Evolutionary conservation across 352 stramenopile genomes (phyloP).

Genomic region (Plasmopara muralis): DNA sequence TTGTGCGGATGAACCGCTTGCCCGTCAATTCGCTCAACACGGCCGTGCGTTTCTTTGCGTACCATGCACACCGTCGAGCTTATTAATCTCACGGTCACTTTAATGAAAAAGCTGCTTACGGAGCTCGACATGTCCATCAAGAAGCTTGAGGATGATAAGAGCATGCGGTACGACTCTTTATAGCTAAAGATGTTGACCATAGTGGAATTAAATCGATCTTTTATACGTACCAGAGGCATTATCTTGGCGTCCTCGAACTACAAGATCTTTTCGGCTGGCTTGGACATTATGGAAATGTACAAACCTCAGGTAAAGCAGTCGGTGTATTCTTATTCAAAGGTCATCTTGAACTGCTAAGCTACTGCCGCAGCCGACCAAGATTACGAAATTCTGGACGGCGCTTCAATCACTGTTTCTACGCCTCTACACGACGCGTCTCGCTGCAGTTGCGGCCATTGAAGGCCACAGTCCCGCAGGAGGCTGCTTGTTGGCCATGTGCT

Average conservation of each 20-base stretch:
- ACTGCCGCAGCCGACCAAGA: slow-evolving; percentile 29
- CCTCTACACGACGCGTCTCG: slow-evolving; percentile 88
- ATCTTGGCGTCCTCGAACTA: slow-evolving; percentile 73
- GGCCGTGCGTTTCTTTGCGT: slow-evolving; percentile 22
- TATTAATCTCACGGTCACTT: background rate
- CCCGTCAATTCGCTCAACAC: slow-evolving; percentile 81
- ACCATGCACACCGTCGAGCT: no score
- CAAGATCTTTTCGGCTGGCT: slow-evolving; percentile 86
- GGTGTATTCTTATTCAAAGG: background rate
- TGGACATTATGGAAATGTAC: slow-evolving; percentile 92
- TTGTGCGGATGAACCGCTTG: slow-evolving; percentile 73
- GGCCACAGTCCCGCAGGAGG: slow-evolving; percentile 90
- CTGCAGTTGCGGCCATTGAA: slow-evolving; percentile 86
- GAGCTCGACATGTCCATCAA: slow-evolving; percentile 65
- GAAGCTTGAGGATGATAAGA: slow-evolving; percentile 69
- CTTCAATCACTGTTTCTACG: slow-evolving; percentile 91
- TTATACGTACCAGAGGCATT: slow-evolving; percentile 37
- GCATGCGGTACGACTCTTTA: slow-evolving; percentile 36
- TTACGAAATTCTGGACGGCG: slow-evolving; percentile 87
- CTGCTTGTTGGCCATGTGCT: slow-evolving; percentile 91
- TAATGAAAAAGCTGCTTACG: slow-evolving; percentile 43
- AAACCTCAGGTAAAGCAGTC: slow-evolving; percentile 49
- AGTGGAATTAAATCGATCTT: background rate
- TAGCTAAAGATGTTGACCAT: background rate
- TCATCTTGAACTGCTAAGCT: background rate